Conservation (phyloP, 495 filamentous ascomycete genomes). For the Penicillium silybi region DNA sequence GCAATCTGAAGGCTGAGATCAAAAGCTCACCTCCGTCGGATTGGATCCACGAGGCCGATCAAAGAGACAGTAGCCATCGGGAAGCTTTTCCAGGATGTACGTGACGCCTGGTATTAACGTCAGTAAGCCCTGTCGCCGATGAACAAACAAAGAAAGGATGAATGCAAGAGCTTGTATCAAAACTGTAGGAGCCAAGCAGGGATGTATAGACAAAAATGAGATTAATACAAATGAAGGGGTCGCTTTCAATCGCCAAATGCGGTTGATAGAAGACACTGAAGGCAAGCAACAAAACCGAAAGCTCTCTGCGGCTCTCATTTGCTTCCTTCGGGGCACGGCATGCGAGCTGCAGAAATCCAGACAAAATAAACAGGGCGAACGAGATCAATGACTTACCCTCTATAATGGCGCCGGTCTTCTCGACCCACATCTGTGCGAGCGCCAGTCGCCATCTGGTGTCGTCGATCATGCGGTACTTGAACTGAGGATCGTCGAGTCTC, state of each 20-base stretch:
- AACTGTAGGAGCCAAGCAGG: not conserved
- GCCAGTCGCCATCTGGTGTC: conserved; percentile 25
- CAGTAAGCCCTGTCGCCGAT: conserved; percentile 2
- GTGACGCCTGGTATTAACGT: conserved; percentile 29
- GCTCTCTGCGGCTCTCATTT: not conserved
- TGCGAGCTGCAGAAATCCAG: not conserved
- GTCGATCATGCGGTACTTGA: conserved; percentile 16
- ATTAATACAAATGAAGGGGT: not conserved
- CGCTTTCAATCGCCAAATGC: not conserved
- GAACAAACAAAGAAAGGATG: not conserved
- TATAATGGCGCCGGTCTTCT: conserved; percentile 27
- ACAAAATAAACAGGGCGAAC: not conserved
- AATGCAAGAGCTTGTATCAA: not conserved
- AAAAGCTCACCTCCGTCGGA: conserved; percentile 31
- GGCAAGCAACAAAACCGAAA: not conserved
- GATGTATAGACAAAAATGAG: not conserved
- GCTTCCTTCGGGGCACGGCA: not conserved
- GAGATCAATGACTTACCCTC: conserved; percentile 24
- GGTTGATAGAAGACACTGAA: no score
- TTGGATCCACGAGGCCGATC: conserved; percentile 39
- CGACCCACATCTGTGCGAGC: conserved; percentile 38
- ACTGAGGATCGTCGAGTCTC: conserved; percentile 22
- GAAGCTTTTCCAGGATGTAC: conserved; percentile 51
- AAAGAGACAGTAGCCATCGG: conserved; percentile 50
- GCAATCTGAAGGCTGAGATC: conserved; percentile 1